These are phyloP conservation scores for Phialocephala subalpina DNA, from an alignment of 2,329 filamentous ascomycete species.

Conservation along the genomic window DNA sequence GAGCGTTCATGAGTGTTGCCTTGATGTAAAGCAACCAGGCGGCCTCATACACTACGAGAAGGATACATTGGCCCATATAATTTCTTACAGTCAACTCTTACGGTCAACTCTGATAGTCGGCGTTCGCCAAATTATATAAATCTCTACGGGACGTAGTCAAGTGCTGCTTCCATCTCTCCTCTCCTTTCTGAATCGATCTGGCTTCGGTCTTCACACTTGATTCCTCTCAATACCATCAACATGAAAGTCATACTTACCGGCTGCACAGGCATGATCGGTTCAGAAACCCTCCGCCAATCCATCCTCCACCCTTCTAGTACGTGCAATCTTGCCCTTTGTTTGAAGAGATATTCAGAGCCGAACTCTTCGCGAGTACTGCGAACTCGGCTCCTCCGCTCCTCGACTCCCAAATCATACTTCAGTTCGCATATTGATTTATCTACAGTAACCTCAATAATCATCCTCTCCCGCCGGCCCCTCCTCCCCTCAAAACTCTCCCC, in stretches of 20 bases:
- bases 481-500: conserved; percentile 1
- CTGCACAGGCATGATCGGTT: conserved; percentile 63
- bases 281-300: conserved; percentile 59
- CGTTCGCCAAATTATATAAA: neutral
- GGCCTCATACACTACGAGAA: neutral
- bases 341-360: too few relatives aligned
- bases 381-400: too few relatives aligned
- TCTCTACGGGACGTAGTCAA: neutral
- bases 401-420: too few relatives aligned
- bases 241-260: conserved; percentile 66
- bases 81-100: too few relatives aligned
- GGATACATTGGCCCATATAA: neutral
- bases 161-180: neutral
- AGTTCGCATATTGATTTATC: too few relatives aligned
- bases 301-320: conserved; percentile 54
- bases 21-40: neutral
- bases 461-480: conserved; percentile 58
- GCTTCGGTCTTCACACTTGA: neutral
- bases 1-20: neutral
- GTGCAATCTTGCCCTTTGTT: too few relatives aligned
- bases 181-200: neutral
- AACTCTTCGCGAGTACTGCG: too few relatives aligned
- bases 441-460: conserved; percentile 61
- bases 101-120: neutral
- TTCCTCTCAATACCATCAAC: conserved; percentile 15